Conservation (phyloP, 2,329 filamentous ascomycete genomes). For the Ophiocordyceps camponoti-floridani region DNA sequence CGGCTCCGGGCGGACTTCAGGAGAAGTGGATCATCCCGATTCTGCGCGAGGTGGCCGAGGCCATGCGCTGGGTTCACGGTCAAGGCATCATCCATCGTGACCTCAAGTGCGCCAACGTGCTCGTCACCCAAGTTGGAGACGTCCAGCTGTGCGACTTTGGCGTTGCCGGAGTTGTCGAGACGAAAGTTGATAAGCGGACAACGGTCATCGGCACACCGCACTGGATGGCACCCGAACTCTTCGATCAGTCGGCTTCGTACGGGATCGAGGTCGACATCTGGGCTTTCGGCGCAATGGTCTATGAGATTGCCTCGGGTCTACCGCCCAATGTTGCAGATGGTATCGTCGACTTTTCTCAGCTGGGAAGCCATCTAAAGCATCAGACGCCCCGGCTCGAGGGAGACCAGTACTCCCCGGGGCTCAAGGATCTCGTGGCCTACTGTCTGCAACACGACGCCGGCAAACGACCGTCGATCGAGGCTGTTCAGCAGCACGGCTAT, state of each 20-base stretch:
- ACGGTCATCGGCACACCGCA: constrained; percentile 71
- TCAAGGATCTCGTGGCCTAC: constrained; percentile 55
- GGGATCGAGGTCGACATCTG: constrained; percentile 66
- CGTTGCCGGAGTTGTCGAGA: constrained; percentile 62
- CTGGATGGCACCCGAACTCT: constrained; percentile 75
- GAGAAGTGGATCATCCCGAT: constrained; percentile 56
- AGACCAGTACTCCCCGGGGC: constrained; percentile 47
- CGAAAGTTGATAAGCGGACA: constrained; percentile 56
- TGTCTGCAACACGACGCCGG: constrained; percentile 53
- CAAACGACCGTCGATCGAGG: constrained; percentile 49
- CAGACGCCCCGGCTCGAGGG: constrained; percentile 53
- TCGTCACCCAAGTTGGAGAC: constrained; percentile 57
- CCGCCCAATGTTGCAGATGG: constrained; percentile 50
- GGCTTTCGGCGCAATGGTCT: constrained; percentile 69
- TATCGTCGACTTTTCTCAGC: constrained; percentile 24
- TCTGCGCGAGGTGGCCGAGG: constrained; percentile 46
- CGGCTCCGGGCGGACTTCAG: constrained; percentile 42
- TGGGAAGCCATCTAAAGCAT: constrained; percentile 38
- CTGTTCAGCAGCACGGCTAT: constrained; percentile 53
- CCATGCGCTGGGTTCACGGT: constrained; percentile 48
- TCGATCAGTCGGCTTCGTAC: constrained; percentile 45
- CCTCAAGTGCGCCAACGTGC: constrained; percentile 63
- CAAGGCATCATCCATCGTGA: constrained; percentile 54
- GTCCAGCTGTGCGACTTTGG: constrained; percentile 78
- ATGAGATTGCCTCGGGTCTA: constrained; percentile 62